Evolutionary conservation across 2,329 filamentous ascomycete species (phyloP).

Genomic region (Phoma sp.): DNA sequence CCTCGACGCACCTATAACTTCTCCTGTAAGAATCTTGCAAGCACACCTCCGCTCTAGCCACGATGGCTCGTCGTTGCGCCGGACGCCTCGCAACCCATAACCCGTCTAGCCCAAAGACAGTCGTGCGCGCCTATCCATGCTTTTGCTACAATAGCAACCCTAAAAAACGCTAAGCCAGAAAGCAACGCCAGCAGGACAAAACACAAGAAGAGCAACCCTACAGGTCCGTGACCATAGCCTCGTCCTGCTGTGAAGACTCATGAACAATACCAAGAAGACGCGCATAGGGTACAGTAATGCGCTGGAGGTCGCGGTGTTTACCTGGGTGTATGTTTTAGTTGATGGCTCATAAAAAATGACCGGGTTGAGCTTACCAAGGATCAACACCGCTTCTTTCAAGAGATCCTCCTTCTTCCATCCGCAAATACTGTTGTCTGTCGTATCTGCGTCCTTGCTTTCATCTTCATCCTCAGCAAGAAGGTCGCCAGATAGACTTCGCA

Average conservation of each 20-base stretch:
- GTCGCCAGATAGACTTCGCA: conserved; percentile 81
- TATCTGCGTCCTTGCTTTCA: conserved; percentile 57
- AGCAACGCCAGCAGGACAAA: conserved; percentile 1
- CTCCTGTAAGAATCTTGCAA: background rate
- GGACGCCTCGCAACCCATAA: conserved; percentile 6
- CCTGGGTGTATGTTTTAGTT: conserved; percentile 61
- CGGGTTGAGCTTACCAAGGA: conserved; percentile 70
- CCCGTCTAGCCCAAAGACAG: conserved; percentile 3
- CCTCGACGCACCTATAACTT: background rate
- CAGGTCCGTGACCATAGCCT: conserved; percentile 45
- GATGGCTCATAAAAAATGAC: conserved; percentile 3
- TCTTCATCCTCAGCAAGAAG: conserved; percentile 66
- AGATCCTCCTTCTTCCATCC: conserved; percentile 90
- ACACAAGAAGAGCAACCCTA: conserved; percentile 17
- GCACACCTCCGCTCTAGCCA: background rate
- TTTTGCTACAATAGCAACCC: conserved; percentile 16
- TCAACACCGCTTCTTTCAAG: conserved; percentile 87
- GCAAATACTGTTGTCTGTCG: conserved; percentile 75
- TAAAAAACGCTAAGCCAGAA: conserved; percentile 11
- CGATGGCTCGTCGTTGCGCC: background rate
- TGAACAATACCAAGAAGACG: conserved; percentile 55
- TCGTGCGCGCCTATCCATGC: conserved; percentile 11
- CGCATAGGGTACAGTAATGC: conserved; percentile 94
- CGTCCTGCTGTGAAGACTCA: conserved; percentile 34
- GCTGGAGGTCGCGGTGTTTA: conserved; percentile 93